Base-by-base conservation (phyloP, 202 grass and related monocot genomes). In the Bolboschoenoplectus hybrid region DNA sequence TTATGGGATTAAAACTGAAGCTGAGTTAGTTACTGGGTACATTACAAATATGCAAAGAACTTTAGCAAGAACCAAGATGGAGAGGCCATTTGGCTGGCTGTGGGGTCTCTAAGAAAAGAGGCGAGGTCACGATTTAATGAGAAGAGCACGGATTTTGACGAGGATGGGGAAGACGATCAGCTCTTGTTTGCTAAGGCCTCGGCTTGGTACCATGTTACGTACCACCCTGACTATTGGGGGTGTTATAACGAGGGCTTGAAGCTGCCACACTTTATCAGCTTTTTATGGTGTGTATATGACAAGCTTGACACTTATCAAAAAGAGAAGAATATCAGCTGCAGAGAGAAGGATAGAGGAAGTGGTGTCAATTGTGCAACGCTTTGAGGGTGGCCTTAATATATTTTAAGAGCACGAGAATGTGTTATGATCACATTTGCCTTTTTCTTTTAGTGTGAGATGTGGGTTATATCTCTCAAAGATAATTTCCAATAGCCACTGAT, bases 1-100 rank as follows among this genome's bases (percentile, higher is more conserved):
- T 85, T 93, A 98, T 61, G 93, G 85, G 13, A 95, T 95, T 86
- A 95, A 97, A 92, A 93, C 91, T 6, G 95, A 95, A 86, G 93
- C 91, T 26, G 95, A 98, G 90, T 87, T 98, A 69, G 63, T 93
- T 74, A 93, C 93, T 35, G 93, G 95, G 39, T 91, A 91, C 45
- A 91, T 98, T 47, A 82, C 91, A 4, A 98, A 93, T 73, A 95
- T 95, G 95, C 85, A 40, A 98, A 87, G 69, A 93, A 68, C 84
- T 98, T 98, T 60, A 91, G 87, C 13, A 92, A 92, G 95, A 82
- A 64, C 5, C 93, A 75, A 57, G 95, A 95, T 36, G 93, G 91
- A 35, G 93, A 98, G 83, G 91, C 91, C 9, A 95, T 98, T 53
- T 85, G 88, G 81, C 7, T 88, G 85, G 93, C 91, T 0, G 88